Evolutionary conservation across 305 asterid genomes (phyloP).

Genomic region (Solanum hybrid): DNA sequence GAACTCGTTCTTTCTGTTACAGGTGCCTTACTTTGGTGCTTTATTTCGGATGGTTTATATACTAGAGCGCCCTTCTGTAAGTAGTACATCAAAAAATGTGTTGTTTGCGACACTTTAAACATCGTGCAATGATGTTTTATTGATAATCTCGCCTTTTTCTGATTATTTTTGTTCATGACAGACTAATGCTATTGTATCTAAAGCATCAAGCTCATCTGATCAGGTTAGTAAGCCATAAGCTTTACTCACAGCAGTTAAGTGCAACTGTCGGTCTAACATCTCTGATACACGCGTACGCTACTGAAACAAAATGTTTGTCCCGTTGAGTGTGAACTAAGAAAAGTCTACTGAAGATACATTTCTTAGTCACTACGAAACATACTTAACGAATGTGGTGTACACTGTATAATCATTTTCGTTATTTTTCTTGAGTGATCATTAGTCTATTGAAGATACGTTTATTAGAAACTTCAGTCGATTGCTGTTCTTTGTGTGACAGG

Average conservation of each 20-base stretch:
- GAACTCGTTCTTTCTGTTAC: conserved; percentile 12
- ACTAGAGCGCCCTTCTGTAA: conserved; percentile 59
- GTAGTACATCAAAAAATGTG: conserved; percentile 15
- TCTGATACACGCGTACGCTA: not conserved
- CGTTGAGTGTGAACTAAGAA: not conserved
- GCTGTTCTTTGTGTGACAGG: conserved; percentile 22
- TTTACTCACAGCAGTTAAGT: not conserved
- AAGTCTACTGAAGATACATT: not conserved
- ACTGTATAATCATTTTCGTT: not conserved
- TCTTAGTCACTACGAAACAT: not conserved
- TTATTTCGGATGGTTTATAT: conserved; percentile 59
- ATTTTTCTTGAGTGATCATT: not conserved
- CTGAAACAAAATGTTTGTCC: not conserved
- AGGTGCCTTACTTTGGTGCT: conserved; percentile 88
- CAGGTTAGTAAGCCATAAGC: conserved; percentile 44
- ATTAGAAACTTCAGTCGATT: not conserved
- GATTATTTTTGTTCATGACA: conserved; percentile 19
- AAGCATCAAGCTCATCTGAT: conserved; percentile 55
- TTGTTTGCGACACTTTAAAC: not conserved
- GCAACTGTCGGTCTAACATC: not conserved
- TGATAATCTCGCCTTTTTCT: not conserved
- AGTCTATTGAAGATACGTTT: not conserved
- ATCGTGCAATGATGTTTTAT: not conserved
- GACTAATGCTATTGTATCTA: conserved; percentile 82
- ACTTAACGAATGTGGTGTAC: not conserved